Evolutionary conservation across 2,329 filamentous ascomycete species (phyloP).

Genomic region (Neoascochyta sp.): DNA sequence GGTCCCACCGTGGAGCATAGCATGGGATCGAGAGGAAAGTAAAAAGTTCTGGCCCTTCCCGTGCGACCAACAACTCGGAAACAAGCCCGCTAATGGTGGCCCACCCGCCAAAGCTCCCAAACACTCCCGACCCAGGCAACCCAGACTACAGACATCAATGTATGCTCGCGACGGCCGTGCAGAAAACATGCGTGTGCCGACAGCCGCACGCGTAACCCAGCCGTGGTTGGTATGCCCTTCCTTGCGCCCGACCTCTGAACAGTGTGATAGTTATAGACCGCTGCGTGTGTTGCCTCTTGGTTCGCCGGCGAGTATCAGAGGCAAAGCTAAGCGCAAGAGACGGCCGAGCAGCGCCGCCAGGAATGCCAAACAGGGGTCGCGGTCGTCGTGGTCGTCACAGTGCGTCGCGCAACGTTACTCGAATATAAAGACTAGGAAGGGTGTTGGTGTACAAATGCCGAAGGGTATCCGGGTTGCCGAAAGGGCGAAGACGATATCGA

Average conservation of each 20-base stretch:
- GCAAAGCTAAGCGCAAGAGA: constrained; percentile 12
- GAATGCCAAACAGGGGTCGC: constrained; percentile 7
- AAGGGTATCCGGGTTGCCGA: constrained; percentile 26
- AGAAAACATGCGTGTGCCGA: constrained; percentile 11
- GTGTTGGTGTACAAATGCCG: constrained; percentile 29
- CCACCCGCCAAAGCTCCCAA: constrained; percentile 7
- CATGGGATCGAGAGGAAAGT: no score
- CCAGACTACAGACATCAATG: constrained; percentile 13
- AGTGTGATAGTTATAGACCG: no score
- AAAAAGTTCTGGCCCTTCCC: no score
- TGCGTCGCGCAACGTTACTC: constrained; percentile 16
- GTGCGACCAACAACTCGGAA: constrained; percentile 13
- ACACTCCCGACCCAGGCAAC: constrained; percentile 10
- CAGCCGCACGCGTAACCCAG: constrained; percentile 24
- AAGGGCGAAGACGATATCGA: constrained; percentile 35
- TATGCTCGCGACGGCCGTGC: constrained; percentile 13
- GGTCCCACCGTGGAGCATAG: constrained; percentile 5
- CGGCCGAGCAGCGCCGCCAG: constrained; percentile 7
- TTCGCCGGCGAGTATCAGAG: constrained; percentile 25
- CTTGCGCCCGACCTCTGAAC: constrained; percentile 12
- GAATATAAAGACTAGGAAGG: constrained; percentile 18
- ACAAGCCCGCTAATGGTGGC: constrained; percentile 8
- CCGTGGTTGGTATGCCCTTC: constrained; percentile 22
- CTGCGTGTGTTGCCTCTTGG: constrained; percentile 21
- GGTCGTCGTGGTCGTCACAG: constrained; percentile 10